Conservation (phyloP, 2,329 filamentous ascomycete genomes). For the Exophiala calicioides region DNA sequence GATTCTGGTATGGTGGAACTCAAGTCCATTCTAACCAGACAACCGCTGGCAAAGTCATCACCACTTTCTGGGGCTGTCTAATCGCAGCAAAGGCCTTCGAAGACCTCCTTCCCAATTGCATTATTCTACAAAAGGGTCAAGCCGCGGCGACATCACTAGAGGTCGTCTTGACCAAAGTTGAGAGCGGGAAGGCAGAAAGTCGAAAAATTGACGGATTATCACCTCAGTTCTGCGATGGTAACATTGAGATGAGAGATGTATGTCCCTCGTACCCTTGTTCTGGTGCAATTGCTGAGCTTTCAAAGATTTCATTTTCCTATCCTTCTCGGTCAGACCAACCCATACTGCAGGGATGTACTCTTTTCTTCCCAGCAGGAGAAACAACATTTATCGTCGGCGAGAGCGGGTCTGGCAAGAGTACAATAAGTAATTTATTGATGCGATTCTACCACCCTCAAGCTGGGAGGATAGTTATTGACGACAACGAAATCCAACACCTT, state of each 20-base stretch:
- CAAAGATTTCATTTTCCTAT: conserved; percentile 78
- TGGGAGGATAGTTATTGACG: conserved; percentile 71
- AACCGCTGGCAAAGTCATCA: conserved; percentile 69
- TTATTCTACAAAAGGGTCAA: conserved; percentile 77
- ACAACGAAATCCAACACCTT: conserved; percentile 60
- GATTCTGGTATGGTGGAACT: conserved; percentile 82
- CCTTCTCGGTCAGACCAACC: conserved; percentile 64
- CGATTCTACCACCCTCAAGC: conserved; percentile 69
- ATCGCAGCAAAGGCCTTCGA: conserved; percentile 75
- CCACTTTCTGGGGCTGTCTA: conserved; percentile 81
- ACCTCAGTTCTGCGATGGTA: conserved; percentile 58
- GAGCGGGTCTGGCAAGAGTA: conserved; percentile 93
- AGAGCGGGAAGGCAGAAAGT: conserved; percentile 30
- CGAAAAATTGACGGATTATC: conserved; percentile 32
- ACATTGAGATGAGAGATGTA: conserved; percentile 70
- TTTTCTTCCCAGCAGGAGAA: conserved; percentile 71
- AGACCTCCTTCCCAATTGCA: conserved; percentile 71
- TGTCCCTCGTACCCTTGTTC: conserved; percentile 32
- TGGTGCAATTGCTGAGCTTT: conserved; percentile 14
- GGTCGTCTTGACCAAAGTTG: conserved; percentile 41
- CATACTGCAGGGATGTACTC: conserved; percentile 62
- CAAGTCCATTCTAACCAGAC: conserved; percentile 63
- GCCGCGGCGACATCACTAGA: conserved; percentile 68
- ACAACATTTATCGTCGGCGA: conserved; percentile 79
- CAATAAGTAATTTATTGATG: conserved; percentile 75